Evolutionary conservation across 345 rosid genomes (phyloP), one percentile per base, ranked within the genome.

Genomic region (Eucalyptus erythrocorys): DNA sequence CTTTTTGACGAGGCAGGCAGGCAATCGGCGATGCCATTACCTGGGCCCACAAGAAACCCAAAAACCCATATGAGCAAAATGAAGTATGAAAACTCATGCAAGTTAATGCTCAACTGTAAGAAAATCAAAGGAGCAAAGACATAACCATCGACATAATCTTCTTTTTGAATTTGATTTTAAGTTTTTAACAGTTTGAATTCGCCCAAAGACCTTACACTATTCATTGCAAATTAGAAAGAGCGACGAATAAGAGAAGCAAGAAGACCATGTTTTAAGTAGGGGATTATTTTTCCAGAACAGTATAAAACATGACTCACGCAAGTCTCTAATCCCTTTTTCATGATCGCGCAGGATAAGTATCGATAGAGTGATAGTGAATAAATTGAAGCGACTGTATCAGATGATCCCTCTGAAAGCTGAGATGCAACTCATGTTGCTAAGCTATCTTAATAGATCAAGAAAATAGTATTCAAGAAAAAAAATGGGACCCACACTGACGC

Each of bases 1-100:
- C 89, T 90, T 94, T 91, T 92, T 32, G 94, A 87, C 88, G 89
- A 91, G 10, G 94, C 88, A 90, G 93, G 90, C 82, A 89, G 91
- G 91, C 95, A 94, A 88, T 92, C 94, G 84, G 90, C 89, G 85
- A 81, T 87, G 87, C 87, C 91, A 90, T 93, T 93, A 92, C 93
- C 99, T 97, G 95, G 90, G 79, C 81, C 92, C 91, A 91, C 66
- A 30, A 82, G 49, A 82, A 89, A 91, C 71, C 89, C 85, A 47
- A 59, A 61, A 85, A 84, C 71, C 27, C 47, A 21, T 55, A 24
- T 37, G 13, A 76, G 14, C 42, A 76, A 76, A 76, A 37, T 37
- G 45, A 76, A 40, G 47, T 37, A 21, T 76, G 22, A 76, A 76
- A 71, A 76, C 47, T 76, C 82, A 76, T 87, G 79, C 88, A 80